Base-by-base conservation (phyloP, 768 basidiomycete species). In the Rhodotorula kratochvilovae region DNA sequence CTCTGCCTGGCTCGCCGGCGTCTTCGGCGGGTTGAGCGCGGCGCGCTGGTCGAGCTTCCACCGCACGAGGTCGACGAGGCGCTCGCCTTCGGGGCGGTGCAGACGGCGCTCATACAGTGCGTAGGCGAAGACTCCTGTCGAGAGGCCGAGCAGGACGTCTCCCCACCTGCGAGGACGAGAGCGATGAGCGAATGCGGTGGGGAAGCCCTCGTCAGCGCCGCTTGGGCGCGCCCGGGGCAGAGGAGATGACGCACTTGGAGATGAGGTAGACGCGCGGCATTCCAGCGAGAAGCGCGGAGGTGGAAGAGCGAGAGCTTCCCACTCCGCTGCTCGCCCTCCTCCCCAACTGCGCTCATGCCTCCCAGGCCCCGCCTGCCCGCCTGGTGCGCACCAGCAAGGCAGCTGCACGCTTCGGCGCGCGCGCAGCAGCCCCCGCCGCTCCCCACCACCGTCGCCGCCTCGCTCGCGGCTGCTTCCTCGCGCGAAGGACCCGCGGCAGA, bases 101-200 rank as follows among this genome's bases (percentile, higher is more conserved):
- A 56, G n/a, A 15, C 60, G 60, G 2, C 62, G 58, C 60, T 70
- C 69, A 54, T 70, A 70, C 10, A 65, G 59, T 29, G 29, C 39
- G 63, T 70, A 70, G 50, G 59, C 69, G 25, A 54, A 57, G 25
- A 66, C 45, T 15, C 69, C 69, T 1, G 69, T 70, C 2, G 54
- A 2, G 5, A 61, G 21, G 36, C 63, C 69, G 25, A 70, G 54
- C 5, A 46, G 15, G n/a, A 70, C 45, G 51, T 70, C 69, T 27
- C 63, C 63, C 53, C 42, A 43, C 16, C 63, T 64, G 31, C 35
- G 17, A 21, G 6, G 39, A 39, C 8, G 42, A 23, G 58, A n/a
- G n/a, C n/a, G n/a, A n/a, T n/a, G 58, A 21, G 19, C 29, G 11
- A 33, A 10, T 1, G 19, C 13, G 16, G 29, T 21, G 19, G 19